phyloP scores from a whole-genome alignment of 2,329 filamentous ascomycete genomes.

The Aspergillus sp. region DNA sequence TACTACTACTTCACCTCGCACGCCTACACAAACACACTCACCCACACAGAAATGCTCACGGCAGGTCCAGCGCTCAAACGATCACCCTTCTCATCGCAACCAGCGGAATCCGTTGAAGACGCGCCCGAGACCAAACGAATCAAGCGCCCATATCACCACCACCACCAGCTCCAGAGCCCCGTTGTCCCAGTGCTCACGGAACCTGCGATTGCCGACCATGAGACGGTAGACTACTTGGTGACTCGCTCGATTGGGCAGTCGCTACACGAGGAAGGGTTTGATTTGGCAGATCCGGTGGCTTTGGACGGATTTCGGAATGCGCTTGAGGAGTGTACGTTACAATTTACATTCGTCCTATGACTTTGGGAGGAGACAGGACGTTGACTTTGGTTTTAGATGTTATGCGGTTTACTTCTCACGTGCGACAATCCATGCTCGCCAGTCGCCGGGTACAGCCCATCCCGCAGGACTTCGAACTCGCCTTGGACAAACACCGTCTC shows the following conservation, averaged over 20 bases:
- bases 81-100: constrained; percentile 17
- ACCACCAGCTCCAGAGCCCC: constrained; percentile 34
- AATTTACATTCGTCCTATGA: background rate
- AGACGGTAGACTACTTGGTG: constrained; percentile 48
- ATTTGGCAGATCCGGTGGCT: constrained; percentile 47
- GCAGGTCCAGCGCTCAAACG: constrained; percentile 26
- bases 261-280: constrained; percentile 47
- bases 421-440: constrained; percentile 51
- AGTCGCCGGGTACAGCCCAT: constrained; percentile 49
- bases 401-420: constrained; percentile 45
- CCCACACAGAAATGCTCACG: constrained; percentile 20
- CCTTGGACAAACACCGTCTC: constrained; percentile 25
- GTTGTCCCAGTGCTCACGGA: constrained; percentile 25
- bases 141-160: constrained; percentile 35
- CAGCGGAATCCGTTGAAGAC: constrained; percentile 6
- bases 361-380: constrained; percentile 1
- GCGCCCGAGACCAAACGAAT: constrained; percentile 23
- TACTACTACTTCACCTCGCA: background rate
- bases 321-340: constrained; percentile 51
- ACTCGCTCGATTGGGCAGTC: constrained; percentile 47
- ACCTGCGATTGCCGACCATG: constrained; percentile 42
- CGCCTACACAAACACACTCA: background rate
- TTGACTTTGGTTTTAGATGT: constrained; percentile 38
- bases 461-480: constrained; percentile 51
- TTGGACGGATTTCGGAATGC: constrained; percentile 49